phyloP scores from a whole-genome alignment of 176 grass and related monocot species.

The Eragrostis nindensis region DNA sequence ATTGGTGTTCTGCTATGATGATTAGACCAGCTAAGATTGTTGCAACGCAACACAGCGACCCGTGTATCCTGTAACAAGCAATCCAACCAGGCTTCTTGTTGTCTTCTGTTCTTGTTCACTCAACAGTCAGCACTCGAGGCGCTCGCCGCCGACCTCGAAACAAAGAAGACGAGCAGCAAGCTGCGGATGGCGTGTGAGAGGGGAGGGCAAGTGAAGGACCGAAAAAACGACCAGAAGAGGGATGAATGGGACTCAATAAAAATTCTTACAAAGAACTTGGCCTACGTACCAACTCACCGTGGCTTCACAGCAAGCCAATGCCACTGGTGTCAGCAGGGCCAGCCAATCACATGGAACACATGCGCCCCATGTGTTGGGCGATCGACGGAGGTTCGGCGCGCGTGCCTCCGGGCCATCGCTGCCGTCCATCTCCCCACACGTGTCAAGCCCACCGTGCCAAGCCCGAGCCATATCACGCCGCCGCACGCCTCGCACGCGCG shows the following conservation, averaged over 20 bases:
- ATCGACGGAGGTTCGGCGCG: background rate
- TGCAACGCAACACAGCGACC: background rate
- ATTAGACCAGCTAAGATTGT: background rate
- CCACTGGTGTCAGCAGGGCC: background rate
- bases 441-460: constrained; percentile 35
- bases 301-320: too few species aligned
- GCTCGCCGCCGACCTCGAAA: background rate
- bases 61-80: background rate
- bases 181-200: too few species aligned
- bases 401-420: constrained; percentile 32
- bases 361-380: constrained; percentile 40
- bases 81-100: background rate
- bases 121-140: background rate
- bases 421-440: constrained; percentile 51
- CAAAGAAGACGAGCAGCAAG: too few species aligned
- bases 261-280: too few species aligned
- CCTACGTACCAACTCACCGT: too few species aligned
- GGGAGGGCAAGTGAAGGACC: too few species aligned
- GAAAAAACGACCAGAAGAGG: too few species aligned
- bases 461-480: constrained; percentile 62
- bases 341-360: constrained; percentile 26
- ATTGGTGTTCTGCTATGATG: background rate
- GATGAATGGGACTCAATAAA: too few species aligned
- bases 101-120: background rate
- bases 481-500: constrained; percentile 50